These are phyloP conservation scores for Stephania cephalantha DNA, from an alignment of 164 flowering plant species.

Conservation along the genomic window DNA sequence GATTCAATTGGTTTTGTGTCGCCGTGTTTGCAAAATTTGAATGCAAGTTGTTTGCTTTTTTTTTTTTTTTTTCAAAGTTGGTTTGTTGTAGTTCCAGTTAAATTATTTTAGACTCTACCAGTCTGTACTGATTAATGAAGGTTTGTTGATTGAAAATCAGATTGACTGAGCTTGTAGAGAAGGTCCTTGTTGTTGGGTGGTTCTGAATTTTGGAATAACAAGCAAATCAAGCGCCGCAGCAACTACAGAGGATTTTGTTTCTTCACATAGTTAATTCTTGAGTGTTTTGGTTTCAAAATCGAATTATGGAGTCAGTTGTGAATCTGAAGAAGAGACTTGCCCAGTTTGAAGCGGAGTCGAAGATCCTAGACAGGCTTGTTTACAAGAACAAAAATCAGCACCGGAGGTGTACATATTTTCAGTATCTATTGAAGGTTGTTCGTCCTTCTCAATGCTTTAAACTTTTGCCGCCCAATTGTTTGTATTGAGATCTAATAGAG, in stretches of 20 bases:
- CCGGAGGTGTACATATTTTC: neutral
- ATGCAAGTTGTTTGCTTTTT: no score
- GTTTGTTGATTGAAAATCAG: neutral
- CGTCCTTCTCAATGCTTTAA: neutral
- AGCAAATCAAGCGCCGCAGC: neutral
- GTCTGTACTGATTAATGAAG: no score
- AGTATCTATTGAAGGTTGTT: conserved; percentile 8
- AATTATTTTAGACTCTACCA: no score
- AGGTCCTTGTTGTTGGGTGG: neutral
- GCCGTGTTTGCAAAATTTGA: no score
- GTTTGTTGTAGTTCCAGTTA: no score
- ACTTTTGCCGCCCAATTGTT: neutral
- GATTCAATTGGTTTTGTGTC: no score
- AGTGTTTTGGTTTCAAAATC: neutral
- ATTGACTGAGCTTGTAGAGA: neutral
- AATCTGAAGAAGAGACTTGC: conserved; percentile 1
- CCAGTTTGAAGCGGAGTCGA: conserved; percentile 2
- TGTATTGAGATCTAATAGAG: neutral
- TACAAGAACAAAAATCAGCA: conserved; percentile 12
- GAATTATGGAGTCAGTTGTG: neutral
- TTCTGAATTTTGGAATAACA: no score
- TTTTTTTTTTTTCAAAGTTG: no score
- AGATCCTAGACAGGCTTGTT: conserved; percentile 6
- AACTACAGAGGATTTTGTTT: neutral
- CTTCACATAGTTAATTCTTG: neutral